Evolutionary conservation across 306 rosid species (phyloP).

Genomic region (Fagus sylvatica): DNA sequence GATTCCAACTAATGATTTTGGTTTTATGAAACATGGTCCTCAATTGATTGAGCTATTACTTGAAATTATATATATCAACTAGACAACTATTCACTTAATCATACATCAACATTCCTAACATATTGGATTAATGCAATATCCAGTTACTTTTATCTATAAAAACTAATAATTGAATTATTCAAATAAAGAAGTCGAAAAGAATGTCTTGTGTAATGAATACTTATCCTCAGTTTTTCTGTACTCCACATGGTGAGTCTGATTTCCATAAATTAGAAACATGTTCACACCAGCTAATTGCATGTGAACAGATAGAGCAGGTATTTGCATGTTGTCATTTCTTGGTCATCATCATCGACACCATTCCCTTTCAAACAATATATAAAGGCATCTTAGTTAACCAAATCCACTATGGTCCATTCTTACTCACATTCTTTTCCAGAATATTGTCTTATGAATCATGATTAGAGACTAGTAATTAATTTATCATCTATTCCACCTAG

Average conservation of each 20-base stretch:
- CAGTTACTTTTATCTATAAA: too few relatives aligned
- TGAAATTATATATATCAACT: too few relatives aligned
- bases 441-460: neutral
- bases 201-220: neutral
- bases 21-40: too few relatives aligned
- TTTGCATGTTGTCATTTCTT: slow-evolving; percentile 1
- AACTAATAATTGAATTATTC: too few relatives aligned
- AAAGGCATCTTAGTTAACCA: neutral
- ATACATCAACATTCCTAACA: too few relatives aligned
- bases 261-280: neutral
- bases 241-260: neutral
- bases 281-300: neutral
- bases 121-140: too few relatives aligned
- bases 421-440: neutral
- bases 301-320: neutral
- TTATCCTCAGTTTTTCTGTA: neutral
- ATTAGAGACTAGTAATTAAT: neutral
- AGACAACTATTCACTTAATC: too few relatives aligned
- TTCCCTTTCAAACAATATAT: neutral
- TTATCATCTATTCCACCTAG: neutral
- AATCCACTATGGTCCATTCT: neutral
- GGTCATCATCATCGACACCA: neutral
- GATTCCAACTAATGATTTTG: too few relatives aligned
- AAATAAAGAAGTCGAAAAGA: too few relatives aligned
- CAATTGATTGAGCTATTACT: too few relatives aligned